phyloP scores from a whole-genome alignment of 2,329 filamentous ascomycete genomes.

The Penicillium olsonii region DNA sequence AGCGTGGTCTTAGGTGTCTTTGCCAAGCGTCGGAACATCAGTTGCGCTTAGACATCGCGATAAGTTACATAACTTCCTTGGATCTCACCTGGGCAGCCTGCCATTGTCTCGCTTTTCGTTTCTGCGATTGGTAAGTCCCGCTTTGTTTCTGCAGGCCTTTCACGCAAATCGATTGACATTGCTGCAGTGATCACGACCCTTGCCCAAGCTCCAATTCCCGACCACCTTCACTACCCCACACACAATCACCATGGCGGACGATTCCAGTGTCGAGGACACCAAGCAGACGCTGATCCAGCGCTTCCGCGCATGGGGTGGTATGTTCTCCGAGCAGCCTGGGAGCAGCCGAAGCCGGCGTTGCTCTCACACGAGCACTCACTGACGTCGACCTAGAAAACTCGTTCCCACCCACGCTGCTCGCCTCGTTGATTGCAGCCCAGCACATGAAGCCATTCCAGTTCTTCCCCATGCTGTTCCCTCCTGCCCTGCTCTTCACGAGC shows the following conservation, averaged over 20 bases:
- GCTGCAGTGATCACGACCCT: slow-evolving; percentile 1
- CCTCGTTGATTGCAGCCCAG: slow-evolving; percentile 66
- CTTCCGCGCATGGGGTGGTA: slow-evolving; percentile 48
- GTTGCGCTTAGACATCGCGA: slow-evolving; percentile 12
- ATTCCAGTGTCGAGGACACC: slow-evolving; percentile 34
- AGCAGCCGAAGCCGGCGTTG: neutral
- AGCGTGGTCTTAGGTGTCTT: slow-evolving; percentile 27
- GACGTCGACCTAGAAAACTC: slow-evolving; percentile 55
- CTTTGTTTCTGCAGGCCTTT: neutral
- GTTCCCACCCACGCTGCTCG: slow-evolving; percentile 64
- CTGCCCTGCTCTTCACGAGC: slow-evolving; percentile 64
- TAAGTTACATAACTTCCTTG: slow-evolving; percentile 4
- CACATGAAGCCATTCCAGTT: slow-evolving; percentile 66
- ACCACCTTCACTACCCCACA: neutral
- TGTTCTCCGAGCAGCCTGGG: slow-evolving; percentile 7
- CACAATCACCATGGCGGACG: slow-evolving; percentile 28
- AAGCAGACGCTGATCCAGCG: slow-evolving; percentile 42
- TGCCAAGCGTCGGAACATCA: slow-evolving; percentile 24
- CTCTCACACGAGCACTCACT: neutral
- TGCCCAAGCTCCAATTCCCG: neutral
- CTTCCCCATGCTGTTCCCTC: slow-evolving; percentile 68
- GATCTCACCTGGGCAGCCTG: neutral
- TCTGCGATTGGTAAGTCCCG: slow-evolving; percentile 1
- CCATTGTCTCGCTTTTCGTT: neutral
- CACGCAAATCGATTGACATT: neutral